Percentiles rank a stretch among this genome's conserved stretches.
These are phyloP conservation scores for Penicillium desertorum DNA, from an alignment of 495 filamentous ascomycete species.

Conservation along the genomic window DNA sequence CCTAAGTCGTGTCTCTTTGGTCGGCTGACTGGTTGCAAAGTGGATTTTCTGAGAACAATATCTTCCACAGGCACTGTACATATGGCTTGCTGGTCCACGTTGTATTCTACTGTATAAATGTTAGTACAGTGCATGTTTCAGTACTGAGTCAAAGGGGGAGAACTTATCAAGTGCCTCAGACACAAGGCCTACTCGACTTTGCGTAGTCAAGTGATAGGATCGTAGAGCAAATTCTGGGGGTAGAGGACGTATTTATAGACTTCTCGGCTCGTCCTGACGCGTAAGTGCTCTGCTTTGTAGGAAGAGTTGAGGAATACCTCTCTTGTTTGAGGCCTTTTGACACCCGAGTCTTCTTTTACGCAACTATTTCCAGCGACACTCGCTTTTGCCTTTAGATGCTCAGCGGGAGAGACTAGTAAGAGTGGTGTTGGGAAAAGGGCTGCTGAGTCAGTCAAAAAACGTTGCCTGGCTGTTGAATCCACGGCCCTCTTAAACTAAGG, in stretches of 20 bases:
- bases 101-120: not conserved
- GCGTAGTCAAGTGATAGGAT: not conserved
- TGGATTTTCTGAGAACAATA: not conserved
- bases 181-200: not conserved
- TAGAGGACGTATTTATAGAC: not conserved
- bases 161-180: slow-evolving; percentile 3
- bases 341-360: slow-evolving; percentile 1
- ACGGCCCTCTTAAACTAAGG: slow-evolving; percentile 1
- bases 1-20: not conserved
- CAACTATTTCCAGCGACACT: not conserved
- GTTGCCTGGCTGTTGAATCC: not conserved
- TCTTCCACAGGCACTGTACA: not conserved
- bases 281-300: not conserved
- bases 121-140: not conserved
- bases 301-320: not conserved
- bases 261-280: not conserved
- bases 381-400: not conserved
- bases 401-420: not conserved
- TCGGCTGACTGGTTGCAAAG: not conserved
- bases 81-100: not conserved
- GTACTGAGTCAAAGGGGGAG: not conserved
- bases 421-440: not conserved
- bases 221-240: not conserved
- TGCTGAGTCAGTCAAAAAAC: not conserved
- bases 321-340: not conserved